Conservation (phyloP, 2,329 filamentous ascomycete species). For the Trichoderma koningii region DNA sequence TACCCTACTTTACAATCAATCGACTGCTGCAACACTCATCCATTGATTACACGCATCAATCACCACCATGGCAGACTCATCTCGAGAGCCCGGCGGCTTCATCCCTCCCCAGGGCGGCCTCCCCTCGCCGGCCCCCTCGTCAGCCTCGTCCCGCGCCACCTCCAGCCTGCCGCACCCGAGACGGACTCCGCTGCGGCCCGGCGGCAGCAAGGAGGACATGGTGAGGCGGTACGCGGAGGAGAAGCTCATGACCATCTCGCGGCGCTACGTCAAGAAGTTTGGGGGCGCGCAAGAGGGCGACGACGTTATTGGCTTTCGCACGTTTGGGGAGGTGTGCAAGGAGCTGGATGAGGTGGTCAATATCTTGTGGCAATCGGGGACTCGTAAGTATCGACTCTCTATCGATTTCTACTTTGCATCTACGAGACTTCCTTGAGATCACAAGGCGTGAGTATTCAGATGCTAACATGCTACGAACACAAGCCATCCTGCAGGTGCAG, state of each 20-base stretch:
- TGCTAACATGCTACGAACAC: neutral
- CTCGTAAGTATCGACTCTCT: slow-evolving; percentile 59
- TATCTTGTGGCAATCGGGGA: slow-evolving; percentile 83
- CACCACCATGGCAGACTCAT: neutral
- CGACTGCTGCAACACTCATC: neutral
- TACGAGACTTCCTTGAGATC: neutral
- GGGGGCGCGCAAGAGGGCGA: slow-evolving; percentile 49
- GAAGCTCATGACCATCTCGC: slow-evolving; percentile 54
- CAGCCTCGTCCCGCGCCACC: slow-evolving; percentile 45
- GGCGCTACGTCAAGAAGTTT: slow-evolving; percentile 64
- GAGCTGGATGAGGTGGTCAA: slow-evolving; percentile 77
- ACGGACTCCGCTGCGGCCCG: slow-evolving; percentile 53
- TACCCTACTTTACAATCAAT: neutral
- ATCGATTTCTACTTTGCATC: neutral
- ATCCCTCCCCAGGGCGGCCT: slow-evolving; percentile 47
- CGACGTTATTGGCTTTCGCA: slow-evolving; percentile 55
- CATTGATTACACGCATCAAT: no score
- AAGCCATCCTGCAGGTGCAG: slow-evolving; percentile 78
- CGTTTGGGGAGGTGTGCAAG: slow-evolving; percentile 68
- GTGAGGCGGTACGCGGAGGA: slow-evolving; percentile 60
- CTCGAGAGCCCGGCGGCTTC: slow-evolving; percentile 53
- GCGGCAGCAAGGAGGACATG: slow-evolving; percentile 62
- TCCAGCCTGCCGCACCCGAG: slow-evolving; percentile 58
- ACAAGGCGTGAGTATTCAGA: neutral
- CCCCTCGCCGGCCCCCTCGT: slow-evolving; percentile 58